Base-by-base conservation (phyloP, 2,329 filamentous ascomycete species). In the Geosmithia flava region DNA sequence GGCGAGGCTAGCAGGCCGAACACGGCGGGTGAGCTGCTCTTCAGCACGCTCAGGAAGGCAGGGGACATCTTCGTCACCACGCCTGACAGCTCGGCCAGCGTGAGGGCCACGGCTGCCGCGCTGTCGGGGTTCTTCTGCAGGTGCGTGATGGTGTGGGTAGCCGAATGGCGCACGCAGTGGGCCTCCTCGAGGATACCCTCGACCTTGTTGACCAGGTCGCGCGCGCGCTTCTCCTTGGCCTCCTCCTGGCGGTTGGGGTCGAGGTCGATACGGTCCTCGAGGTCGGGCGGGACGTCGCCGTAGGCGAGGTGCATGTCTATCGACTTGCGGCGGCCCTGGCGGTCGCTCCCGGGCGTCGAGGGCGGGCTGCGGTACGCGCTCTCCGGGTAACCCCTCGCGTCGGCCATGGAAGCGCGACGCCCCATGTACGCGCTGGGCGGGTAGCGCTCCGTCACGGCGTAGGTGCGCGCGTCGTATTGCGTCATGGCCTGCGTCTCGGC, bases 261-360 rank as follows among this genome's bases (percentile, higher is more conserved):
- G 44, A 74, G 58, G 58, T 78, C 67, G 57, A 69, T 55, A 55
- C 70, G 61, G 63, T 65, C 48, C 59, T 68, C 61, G 66, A 87
- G 65, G 56, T 89, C 78, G 49, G 86, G 80, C 1, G 85, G 86
- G 0, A 93, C 72, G 47, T 87, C 82, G 51, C 91, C 91, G 58
- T 96, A 97, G 7, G 91, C 91, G 7, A 97, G 73, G 60, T 95
- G 76, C 86, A 95, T 89, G 59, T 96, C 91, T 56, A 95, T 81
- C 48, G 81, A 71, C 55, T 75, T 54, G 52, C 44, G 56, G 51
- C 45, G 51, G 19, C 23, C 39, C 16, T 15, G 27, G 27, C 20
- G 19, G 13, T 6, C n/a, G 19, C 8, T 27, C 33, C 10, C 20
- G 19, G 1, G 68, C 62, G 19, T 72, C 67, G 7, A 37, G 6